Evolutionary conservation across 129 eudicot species (phyloP), one percentile per base, ranked within the genome.

Genomic region (Smallanthus sonchifolius): DNA sequence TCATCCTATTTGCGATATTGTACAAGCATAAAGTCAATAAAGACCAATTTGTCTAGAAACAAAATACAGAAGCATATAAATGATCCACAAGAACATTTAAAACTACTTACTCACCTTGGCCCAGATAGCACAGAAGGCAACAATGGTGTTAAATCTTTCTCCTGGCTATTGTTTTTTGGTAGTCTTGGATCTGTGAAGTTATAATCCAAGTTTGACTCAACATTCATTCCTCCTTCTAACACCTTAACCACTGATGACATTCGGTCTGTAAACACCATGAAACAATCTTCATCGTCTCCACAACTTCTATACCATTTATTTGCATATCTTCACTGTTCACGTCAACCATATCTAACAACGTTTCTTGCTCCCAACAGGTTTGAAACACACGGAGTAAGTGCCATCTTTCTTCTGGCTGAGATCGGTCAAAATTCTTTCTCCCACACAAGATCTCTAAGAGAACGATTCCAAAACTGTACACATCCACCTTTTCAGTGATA

Each of bases 401-500:
- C 68, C 35, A 65, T 5, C 67, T 61, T 30, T 86, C 90, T 56
- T 86, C 83, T 0, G 80, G 74, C 74, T 55, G 54, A 28, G 82
- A 77, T 56, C n/a, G 17, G 9, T 83, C n/a, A n/a, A n/a, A n/a
- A n/a, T n/a, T n/a, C n/a, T n/a, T n/a, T 34, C 87, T 72, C 14
- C 89, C 83, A 63, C 86, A 82, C 39, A 82, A 52, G 35, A 73
- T 68, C n/a, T n/a, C n/a, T n/a, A n/a, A 34, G 16, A 84, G 48
- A 65, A 84, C 76, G 13, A 81, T 67, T 34, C 88, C 88, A 69
- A 84, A 84, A 48, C 85, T 81, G 13, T 84, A 84, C 0, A 85
- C 89, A 56, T 85, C 89, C 52, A 76, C 84, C 3, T 85, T 85
- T 64, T 79, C 84, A 7, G 85, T 85, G 1, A 85, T 76, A n/a